These are phyloP conservation scores for Coniochaeta sp. DNA, from an alignment of 2,329 filamentous ascomycete genomes.

Conservation along the genomic window DNA sequence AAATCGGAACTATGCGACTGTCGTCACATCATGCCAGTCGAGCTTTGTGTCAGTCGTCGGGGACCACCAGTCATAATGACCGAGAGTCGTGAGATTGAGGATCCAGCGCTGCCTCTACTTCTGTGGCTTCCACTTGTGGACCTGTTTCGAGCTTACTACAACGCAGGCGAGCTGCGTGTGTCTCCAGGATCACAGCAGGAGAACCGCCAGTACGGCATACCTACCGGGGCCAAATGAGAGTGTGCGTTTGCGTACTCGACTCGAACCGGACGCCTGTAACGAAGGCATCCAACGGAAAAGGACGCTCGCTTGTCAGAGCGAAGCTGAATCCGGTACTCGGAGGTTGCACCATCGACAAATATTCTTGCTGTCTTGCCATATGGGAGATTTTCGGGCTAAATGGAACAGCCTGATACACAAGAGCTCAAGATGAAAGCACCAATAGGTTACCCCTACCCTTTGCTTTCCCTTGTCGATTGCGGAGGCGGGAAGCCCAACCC, in stretches of 20 bases:
- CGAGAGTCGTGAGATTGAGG: neutral
- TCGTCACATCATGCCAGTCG: neutral
- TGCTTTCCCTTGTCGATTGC: neutral
- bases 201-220: neutral
- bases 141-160: neutral
- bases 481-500: neutral
- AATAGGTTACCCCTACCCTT: neutral
- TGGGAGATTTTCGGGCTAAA: constrained; percentile 14
- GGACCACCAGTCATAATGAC: neutral
- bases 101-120: neutral
- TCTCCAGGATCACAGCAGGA: neutral
- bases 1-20: neutral
- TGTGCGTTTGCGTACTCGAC: neutral
- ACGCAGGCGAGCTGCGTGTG: neutral
- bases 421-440: neutral
- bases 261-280: neutral
- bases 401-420: constrained; percentile 12
- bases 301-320: neutral
- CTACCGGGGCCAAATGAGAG: neutral
- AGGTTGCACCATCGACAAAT: neutral
- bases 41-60: neutral
- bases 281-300: neutral
- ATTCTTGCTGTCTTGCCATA: neutral
- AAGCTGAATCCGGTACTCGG: neutral
- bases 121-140: neutral